Conservation (phyloP, 2,329 filamentous ascomycete genomes). For the Amphichorda felina region DNA sequence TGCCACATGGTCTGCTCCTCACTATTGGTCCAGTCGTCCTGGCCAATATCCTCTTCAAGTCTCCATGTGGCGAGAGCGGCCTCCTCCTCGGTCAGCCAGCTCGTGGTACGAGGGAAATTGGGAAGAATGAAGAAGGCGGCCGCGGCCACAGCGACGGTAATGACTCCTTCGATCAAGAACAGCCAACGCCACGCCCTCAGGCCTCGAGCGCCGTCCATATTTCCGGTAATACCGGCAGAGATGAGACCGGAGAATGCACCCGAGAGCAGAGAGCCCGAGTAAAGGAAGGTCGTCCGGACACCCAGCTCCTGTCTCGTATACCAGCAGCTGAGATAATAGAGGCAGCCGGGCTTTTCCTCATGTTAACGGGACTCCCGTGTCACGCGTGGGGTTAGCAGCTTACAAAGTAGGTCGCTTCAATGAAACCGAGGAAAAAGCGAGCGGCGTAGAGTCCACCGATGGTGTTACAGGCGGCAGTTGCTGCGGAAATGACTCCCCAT, state of each 20-base stretch:
- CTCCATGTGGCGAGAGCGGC: constrained; percentile 47
- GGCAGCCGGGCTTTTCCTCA: constrained; percentile 33
- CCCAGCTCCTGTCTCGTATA: constrained; percentile 59
- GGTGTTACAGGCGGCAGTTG: constrained; percentile 19
- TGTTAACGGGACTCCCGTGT: neutral
- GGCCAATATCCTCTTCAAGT: constrained; percentile 51
- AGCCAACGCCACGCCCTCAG: constrained; percentile 46
- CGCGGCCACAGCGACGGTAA: constrained; percentile 51
- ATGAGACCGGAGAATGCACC: constrained; percentile 61
- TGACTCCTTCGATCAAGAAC: constrained; percentile 52
- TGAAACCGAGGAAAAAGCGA: constrained; percentile 24
- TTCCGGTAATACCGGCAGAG: constrained; percentile 51
- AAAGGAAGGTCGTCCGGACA: constrained; percentile 53
- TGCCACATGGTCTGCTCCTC: constrained; percentile 16
- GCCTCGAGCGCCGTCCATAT: constrained; percentile 48
- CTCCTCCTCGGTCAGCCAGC: constrained; percentile 29
- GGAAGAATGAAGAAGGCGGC: constrained; percentile 40
- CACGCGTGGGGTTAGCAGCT: constrained; percentile 5
- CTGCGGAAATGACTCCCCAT: constrained; percentile 33
- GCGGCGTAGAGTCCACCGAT: constrained; percentile 19
- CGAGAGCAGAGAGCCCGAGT: constrained; percentile 56
- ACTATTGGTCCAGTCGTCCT: constrained; percentile 35
- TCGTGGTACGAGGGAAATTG: constrained; percentile 27
- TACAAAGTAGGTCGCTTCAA: constrained; percentile 29
- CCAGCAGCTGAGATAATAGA: constrained; percentile 55